Percentiles rank a stretch among this genome's conserved stretches.
Conservation (phyloP, 2,329 filamentous ascomycete species). For the Cercospora janseana region DNA sequence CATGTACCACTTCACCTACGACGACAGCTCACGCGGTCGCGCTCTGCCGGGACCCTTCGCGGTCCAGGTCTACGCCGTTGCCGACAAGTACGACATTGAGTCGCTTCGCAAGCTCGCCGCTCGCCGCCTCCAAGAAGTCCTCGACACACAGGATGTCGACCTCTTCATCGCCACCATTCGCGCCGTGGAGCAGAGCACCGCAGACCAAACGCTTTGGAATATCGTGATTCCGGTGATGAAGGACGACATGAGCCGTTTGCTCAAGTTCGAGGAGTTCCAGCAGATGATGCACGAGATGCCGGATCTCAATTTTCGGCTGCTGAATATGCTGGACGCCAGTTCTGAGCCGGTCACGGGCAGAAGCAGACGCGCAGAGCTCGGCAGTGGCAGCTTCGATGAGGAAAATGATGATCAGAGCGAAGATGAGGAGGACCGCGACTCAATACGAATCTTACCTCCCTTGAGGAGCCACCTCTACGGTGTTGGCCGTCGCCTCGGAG, state of each 20-base stretch:
- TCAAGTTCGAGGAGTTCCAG: slow-evolving; percentile 9
- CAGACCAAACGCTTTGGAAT: slow-evolving; percentile 19
- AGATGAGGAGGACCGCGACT: too few relatives aligned
- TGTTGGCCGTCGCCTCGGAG: slow-evolving; percentile 1
- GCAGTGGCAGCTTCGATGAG: neutral
- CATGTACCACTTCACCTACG: slow-evolving; percentile 27
- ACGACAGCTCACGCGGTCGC: slow-evolving; percentile 20
- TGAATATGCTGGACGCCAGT: slow-evolving; percentile 2
- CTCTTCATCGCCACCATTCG: slow-evolving; percentile 20
- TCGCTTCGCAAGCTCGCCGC: slow-evolving; percentile 28
- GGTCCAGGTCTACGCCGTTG: slow-evolving; percentile 42
- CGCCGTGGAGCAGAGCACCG: slow-evolving; percentile 17
- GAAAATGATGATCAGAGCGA: too few relatives aligned
- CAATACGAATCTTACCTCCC: too few relatives aligned
- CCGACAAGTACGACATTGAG: slow-evolving; percentile 41
- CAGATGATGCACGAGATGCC: neutral
- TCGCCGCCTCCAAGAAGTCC: slow-evolving; percentile 4
- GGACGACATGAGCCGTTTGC: slow-evolving; percentile 12
- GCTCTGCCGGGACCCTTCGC: slow-evolving; percentile 9
- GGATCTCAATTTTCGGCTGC: slow-evolving; percentile 8
- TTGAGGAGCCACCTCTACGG: neutral
- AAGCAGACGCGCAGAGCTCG: neutral
- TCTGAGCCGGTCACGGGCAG: neutral
- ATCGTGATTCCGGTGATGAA: slow-evolving; percentile 21
- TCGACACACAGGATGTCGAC: slow-evolving; percentile 10